phyloP scores from a whole-genome alignment of 2,329 filamentous ascomycete species.

The Penicillium sp. region DNA sequence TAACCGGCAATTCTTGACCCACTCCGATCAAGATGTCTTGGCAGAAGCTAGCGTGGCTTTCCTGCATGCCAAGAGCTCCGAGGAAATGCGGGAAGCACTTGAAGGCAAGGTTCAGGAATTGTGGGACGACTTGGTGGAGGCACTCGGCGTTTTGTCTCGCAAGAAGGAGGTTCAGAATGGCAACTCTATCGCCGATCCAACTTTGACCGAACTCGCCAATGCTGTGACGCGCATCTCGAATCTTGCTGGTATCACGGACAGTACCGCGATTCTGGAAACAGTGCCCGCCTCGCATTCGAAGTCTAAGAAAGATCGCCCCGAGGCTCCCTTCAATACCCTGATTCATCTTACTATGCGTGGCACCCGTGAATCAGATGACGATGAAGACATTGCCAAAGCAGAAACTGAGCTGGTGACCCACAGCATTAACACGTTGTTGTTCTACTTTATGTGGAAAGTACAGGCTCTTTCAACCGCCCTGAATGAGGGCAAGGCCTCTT shows the following conservation, averaged over 20 bases:
- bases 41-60: conserved; percentile 81
- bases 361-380: conserved; percentile 60
- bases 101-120: conserved; percentile 76
- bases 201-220: conserved; percentile 70
- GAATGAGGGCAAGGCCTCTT: conserved; percentile 55
- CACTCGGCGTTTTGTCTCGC: conserved; percentile 70
- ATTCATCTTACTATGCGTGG: conserved; percentile 73
- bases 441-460: conserved; percentile 96
- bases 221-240: conserved; percentile 78
- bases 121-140: conserved; percentile 81
- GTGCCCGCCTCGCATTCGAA: conserved; percentile 34
- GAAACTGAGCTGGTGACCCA: conserved; percentile 78
- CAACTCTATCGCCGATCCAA: conserved; percentile 65
- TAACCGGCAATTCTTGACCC: conserved; percentile 89
- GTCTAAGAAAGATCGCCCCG: conserved; percentile 37
- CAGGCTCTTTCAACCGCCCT: conserved; percentile 60
- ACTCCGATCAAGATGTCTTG: conserved; percentile 82
- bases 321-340: conserved; percentile 64
- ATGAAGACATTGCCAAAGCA: conserved; percentile 70
- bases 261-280: conserved; percentile 71
- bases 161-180: conserved; percentile 71
- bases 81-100: conserved; percentile 83
- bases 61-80: conserved; percentile 79
- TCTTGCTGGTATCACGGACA: conserved; percentile 76
- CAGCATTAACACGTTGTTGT: conserved; percentile 73